Evolutionary conservation across 345 rosid genomes (phyloP).

Genomic region (Gossypium bickii): DNA sequence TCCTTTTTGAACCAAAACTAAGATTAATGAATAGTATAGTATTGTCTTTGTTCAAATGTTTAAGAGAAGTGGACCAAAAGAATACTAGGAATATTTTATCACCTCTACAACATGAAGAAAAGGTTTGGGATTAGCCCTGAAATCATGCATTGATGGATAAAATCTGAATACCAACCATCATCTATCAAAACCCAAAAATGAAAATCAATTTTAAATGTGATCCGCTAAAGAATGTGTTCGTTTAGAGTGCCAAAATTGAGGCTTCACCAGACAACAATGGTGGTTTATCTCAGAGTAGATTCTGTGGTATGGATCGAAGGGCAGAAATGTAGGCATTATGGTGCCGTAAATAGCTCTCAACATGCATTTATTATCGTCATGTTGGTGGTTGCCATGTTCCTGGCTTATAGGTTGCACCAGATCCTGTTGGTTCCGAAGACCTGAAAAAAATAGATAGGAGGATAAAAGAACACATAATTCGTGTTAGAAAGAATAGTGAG

Average conservation of each 20-base stretch:
- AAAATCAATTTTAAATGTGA: background rate
- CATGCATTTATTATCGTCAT: constrained; percentile 23
- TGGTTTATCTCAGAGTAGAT: background rate
- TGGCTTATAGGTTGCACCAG: constrained; percentile 74
- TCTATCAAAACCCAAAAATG: background rate
- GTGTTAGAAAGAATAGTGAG: background rate
- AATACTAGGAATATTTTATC: background rate
- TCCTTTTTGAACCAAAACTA: background rate
- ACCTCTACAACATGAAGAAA: background rate
- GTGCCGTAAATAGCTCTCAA: background rate
- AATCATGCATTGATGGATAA: background rate
- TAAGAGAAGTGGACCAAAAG: background rate
- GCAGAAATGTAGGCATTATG: background rate
- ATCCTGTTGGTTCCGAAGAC: constrained; percentile 74
- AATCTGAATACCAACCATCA: background rate
- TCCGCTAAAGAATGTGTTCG: constrained; percentile 11
- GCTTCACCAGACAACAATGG: background rate
- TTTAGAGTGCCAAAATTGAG: background rate
- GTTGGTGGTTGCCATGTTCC: constrained; percentile 98
- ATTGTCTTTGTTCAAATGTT: background rate
- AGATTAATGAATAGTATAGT: background rate
- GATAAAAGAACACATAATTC: background rate
- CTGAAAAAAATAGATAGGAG: constrained; percentile 33
- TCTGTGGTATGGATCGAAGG: background rate
- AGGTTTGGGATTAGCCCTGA: background rate